Percentiles rank a stretch among this genome's conserved stretches.
phyloP scores from a whole-genome alignment of 1,284 basidiomycete genomes.

The Athelia psychrophila region DNA sequence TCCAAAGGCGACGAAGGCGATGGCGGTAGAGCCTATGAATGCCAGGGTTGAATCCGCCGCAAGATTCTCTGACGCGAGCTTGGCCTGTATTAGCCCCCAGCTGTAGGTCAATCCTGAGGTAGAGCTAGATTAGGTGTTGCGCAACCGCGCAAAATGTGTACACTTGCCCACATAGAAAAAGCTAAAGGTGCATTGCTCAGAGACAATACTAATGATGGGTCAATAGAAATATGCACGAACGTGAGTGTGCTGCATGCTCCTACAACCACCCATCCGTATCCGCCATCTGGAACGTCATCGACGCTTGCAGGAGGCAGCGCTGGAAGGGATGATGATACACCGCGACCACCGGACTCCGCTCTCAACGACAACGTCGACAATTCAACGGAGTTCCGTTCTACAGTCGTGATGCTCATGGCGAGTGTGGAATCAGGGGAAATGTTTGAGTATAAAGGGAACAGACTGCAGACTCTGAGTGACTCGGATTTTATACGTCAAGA shows the following conservation, averaged over 20 bases:
- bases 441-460: background rate
- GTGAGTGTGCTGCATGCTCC: slow-evolving; percentile 16
- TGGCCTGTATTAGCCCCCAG: slow-evolving; percentile 28
- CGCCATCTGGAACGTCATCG: slow-evolving; percentile 18
- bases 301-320: background rate
- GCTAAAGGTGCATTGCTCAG: background rate
- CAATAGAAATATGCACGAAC: slow-evolving; percentile 1
- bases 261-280: slow-evolving; percentile 22
- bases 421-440: background rate
- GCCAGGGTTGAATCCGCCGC: slow-evolving; percentile 22
- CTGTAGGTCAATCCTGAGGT: slow-evolving; percentile 18
- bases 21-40: slow-evolving; percentile 28
- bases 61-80: slow-evolving; percentile 19
- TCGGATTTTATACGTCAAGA: too few species aligned
- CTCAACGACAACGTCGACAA: background rate
- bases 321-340: background rate
- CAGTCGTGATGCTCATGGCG: background rate
- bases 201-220: background rate
- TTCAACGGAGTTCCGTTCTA: background rate
- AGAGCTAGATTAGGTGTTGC: too few species aligned
- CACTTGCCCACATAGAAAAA: slow-evolving; percentile 15
- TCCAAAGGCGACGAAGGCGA: slow-evolving; percentile 23
- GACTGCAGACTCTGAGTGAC: too few species aligned
- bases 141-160: too few species aligned
- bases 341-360: too few species aligned